These are phyloP conservation scores for Fusarium kyushuense DNA, from an alignment of 2,329 filamentous ascomycete genomes.

Conservation along the genomic window DNA sequence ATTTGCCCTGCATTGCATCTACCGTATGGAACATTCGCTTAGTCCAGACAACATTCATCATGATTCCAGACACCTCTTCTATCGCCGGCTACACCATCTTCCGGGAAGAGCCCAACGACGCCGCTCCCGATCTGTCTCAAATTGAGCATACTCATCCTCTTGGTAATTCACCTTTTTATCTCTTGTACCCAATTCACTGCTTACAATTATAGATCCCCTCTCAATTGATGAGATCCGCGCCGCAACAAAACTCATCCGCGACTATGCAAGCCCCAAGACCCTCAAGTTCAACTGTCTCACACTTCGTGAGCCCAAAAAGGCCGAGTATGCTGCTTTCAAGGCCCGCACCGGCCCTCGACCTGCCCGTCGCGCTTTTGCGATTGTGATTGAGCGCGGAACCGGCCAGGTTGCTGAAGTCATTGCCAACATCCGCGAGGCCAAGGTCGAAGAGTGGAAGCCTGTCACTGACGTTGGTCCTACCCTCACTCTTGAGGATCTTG, in stretches of 20 bases:
- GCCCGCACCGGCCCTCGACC: constrained; percentile 60
- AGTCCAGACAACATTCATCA: constrained; percentile 53
- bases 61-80: constrained; percentile 58
- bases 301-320: constrained; percentile 73
- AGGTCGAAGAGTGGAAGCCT: constrained; percentile 60
- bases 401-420: constrained; percentile 62
- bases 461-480: constrained; percentile 61
- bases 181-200: background rate
- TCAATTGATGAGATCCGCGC: constrained; percentile 65
- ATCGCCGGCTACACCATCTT: constrained; percentile 61
- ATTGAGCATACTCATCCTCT: constrained; percentile 54
- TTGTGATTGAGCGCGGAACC: constrained; percentile 58
- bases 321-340: constrained; percentile 71
- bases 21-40: constrained; percentile 48
- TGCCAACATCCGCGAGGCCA: constrained; percentile 59
- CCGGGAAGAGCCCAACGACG: constrained; percentile 57
- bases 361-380: constrained; percentile 63
- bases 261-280: constrained; percentile 49
- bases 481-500: constrained; percentile 83
- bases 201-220: constrained; percentile 59
- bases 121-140: constrained; percentile 52
- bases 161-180: constrained; percentile 39
- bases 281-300: constrained; percentile 72
- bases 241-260: constrained; percentile 62
- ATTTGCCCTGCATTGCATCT: background rate